Evolutionary conservation across 768 basidiomycete species (phyloP), one percentile per base, ranked within the genome.

Genomic region (Lepiota brunneoincarnata): DNA sequence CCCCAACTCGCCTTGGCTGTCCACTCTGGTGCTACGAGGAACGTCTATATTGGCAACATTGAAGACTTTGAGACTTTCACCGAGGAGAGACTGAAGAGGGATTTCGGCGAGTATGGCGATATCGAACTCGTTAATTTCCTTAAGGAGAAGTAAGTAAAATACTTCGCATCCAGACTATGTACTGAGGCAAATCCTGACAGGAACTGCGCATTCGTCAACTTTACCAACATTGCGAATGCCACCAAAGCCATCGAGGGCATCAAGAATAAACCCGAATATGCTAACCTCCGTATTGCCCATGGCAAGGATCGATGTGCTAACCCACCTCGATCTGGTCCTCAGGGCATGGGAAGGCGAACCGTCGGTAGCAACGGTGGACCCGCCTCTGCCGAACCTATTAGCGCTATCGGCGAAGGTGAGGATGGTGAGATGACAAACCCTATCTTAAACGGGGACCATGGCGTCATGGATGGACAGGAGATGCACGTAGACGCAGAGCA

Each of bases 221-320:
- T 94, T 61, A 96, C 93, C 31, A 94, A 94, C 73, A 84, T 97
- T 60, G 86, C 87, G 47, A 95, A 95, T 65, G 93, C 94, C 11
- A 93, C 94, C 78, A 98, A 98, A 75, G 94, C 96, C n/a, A 95
- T 98, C 63, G 96, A 98, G 54, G 89, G 87, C 6, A 82, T 97
- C 71, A 96, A 96, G 81, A 83, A 78, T 65, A 91, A 93, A 66
- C 83, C 91, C 1, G 95, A 98, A 65, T 98, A 98, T 65, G 77
- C 83, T 15, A 87, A 86, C 68, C 73, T 98, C 60, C 87, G 93
- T 37, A 91, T 99, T 55, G 88, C 93, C 14, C 94, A 95, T 70
- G 94, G 95, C 56, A 98, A 97, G 68, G 94, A 97, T 65, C 83
- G 94, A 34, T 98, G 94, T 69, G 95, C 93, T 26, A 95, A 95